These are phyloP conservation scores for Hypoxylon rubiginosum DNA, from an alignment of 2,329 filamentous ascomycete species.

Conservation along the genomic window DNA sequence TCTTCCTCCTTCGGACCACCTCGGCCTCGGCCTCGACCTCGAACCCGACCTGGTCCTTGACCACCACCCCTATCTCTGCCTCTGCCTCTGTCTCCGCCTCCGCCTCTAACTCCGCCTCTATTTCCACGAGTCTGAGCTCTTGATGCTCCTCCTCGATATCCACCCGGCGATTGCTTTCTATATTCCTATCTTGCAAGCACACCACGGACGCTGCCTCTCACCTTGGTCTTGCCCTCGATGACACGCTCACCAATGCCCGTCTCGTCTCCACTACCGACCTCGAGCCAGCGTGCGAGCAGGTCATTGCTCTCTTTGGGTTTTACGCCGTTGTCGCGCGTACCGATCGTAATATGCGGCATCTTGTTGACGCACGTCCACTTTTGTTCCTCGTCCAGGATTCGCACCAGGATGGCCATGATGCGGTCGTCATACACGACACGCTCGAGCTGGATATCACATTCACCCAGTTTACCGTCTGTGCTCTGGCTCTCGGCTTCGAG, in stretches of 20 bases:
- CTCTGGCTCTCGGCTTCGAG: slow-evolving; percentile 59
- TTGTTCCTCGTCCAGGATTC: slow-evolving; percentile 70
- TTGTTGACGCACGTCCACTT: slow-evolving; percentile 80
- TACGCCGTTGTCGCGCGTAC: slow-evolving; percentile 78
- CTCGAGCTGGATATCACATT: slow-evolving; percentile 74
- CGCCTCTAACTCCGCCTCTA: background rate
- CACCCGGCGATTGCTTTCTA: background rate
- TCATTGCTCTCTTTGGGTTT: slow-evolving; percentile 97
- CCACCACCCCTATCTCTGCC: background rate
- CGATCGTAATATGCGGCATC: slow-evolving; percentile 89
- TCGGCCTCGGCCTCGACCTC: background rate
- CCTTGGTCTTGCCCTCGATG: slow-evolving; percentile 62
- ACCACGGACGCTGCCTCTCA: slow-evolving; percentile 63
- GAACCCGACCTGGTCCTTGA: background rate
- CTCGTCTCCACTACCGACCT: slow-evolving; percentile 61
- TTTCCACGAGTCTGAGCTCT: background rate
- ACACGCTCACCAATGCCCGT: slow-evolving; percentile 63
- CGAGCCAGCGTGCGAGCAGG: slow-evolving; percentile 80
- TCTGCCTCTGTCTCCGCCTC: too few relatives aligned
- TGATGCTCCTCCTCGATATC: background rate
- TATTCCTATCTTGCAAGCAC: slow-evolving; percentile 62
- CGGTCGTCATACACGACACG: slow-evolving; percentile 86
- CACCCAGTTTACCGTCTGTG: slow-evolving; percentile 67
- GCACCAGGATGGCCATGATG: slow-evolving; percentile 91
- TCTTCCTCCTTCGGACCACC: background rate